phyloP scores from a whole-genome alignment of 2,329 filamentous ascomycete species.

The Neonectria magnoliae region DNA sequence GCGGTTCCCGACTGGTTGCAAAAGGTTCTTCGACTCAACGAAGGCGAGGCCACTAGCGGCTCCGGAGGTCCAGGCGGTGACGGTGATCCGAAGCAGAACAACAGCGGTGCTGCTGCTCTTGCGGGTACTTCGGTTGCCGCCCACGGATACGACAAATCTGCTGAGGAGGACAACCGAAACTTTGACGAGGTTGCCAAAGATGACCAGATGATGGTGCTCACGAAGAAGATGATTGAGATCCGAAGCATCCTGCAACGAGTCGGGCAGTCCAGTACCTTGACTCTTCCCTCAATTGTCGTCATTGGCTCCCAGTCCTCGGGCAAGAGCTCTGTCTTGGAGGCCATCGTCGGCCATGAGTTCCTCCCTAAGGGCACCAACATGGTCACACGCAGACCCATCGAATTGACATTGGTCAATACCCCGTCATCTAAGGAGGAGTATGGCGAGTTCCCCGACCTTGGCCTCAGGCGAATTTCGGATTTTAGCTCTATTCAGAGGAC shows the following conservation, averaged over 20 bases:
- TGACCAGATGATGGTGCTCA: conserved; percentile 99
- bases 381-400: conserved; percentile 95
- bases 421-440: conserved; percentile 88
- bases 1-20: conserved; percentile 81
- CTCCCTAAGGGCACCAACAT: conserved; percentile 98
- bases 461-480: conserved; percentile 88
- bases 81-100: conserved; percentile 68
- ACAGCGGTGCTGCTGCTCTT: conserved; percentile 68
- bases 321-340: conserved; percentile 96
- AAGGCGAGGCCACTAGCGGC: conserved; percentile 65
- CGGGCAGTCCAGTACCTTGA: conserved; percentile 88
- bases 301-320: conserved; percentile 98
- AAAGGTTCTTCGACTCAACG: conserved; percentile 72
- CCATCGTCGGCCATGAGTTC: conserved; percentile 97
- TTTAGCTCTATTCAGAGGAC: conserved; percentile 93
- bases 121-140: conserved; percentile 79
- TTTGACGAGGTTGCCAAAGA: conserved; percentile 79
- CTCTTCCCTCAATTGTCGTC: conserved; percentile 96
- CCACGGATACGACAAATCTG: conserved; percentile 78
- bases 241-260: conserved; percentile 89
- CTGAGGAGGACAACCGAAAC: conserved; percentile 70
- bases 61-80: conserved; percentile 59
- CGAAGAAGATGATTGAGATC: conserved; percentile 99
- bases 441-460: conserved; percentile 93
- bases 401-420: conserved; percentile 95